Conservation (phyloP, 2,329 filamentous ascomycete genomes). For the Chalaropsis ovoidea region DNA sequence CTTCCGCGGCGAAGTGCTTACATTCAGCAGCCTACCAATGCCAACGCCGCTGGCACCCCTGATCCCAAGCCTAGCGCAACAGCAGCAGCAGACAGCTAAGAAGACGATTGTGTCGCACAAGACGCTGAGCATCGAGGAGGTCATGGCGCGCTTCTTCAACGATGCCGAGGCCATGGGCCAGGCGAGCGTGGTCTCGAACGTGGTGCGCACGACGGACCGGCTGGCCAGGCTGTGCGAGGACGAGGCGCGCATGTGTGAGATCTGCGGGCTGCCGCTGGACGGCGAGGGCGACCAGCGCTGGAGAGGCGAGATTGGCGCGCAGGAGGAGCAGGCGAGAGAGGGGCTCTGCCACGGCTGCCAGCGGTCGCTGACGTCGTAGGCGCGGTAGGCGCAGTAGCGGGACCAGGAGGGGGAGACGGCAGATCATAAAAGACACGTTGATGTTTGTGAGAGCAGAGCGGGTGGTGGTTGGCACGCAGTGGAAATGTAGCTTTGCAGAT, state of each 20-base stretch:
- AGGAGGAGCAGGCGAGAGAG: slow-evolving; percentile 31
- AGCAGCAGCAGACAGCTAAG: slow-evolving; percentile 24
- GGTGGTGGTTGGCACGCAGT: background rate
- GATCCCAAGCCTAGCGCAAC: slow-evolving; percentile 34
- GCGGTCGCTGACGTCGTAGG: slow-evolving; percentile 38
- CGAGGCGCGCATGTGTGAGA: slow-evolving; percentile 20
- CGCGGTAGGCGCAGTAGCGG: background rate
- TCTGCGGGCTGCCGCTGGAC: slow-evolving; percentile 57
- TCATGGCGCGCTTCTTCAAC: slow-evolving; percentile 82
- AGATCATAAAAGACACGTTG: background rate
- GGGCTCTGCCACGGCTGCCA: slow-evolving; percentile 65
- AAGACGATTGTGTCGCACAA: slow-evolving; percentile 51
- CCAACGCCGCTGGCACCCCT: slow-evolving; percentile 44
- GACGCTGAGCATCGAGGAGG: slow-evolving; percentile 77
- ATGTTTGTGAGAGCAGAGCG: background rate
- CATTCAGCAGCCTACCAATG: slow-evolving; percentile 48
- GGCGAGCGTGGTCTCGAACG: slow-evolving; percentile 90
- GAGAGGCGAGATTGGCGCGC: slow-evolving; percentile 50
- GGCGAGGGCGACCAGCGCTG: slow-evolving; percentile 53
- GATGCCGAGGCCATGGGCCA: slow-evolving; percentile 60
- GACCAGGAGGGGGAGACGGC: slow-evolving; percentile 19
- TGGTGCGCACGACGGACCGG: slow-evolving; percentile 84
- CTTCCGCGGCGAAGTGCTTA: slow-evolving; percentile 66
- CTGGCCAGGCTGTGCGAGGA: slow-evolving; percentile 43
- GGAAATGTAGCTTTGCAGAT: background rate